phyloP scores from a whole-genome alignment of 371 early-diverging fungal genomes.

The Chytridiales sp. region DNA sequence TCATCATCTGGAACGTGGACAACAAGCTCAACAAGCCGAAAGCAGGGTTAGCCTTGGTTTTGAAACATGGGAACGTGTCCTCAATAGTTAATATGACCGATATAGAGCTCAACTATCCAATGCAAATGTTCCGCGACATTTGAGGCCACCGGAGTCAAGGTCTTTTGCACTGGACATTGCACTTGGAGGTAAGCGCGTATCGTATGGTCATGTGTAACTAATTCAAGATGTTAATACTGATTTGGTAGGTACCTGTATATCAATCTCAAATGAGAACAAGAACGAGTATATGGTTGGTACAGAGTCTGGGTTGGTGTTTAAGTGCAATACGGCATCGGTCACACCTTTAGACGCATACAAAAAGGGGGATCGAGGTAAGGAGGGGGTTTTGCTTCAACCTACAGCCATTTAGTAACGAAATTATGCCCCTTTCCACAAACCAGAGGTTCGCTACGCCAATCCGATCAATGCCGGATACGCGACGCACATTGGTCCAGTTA shows the following conservation, averaged over 20 bases:
- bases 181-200: constrained; percentile 22
- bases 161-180: constrained; percentile 14
- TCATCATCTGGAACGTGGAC: constrained; percentile 36
- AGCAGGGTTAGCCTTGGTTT: no score
- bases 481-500: constrained; percentile 41
- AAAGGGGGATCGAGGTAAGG: constrained; percentile 5
- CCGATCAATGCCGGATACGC: constrained; percentile 34
- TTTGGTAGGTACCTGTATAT: constrained; percentile 17
- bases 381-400: background rate
- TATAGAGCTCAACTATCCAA: constrained; percentile 26
- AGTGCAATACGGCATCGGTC: constrained; percentile 25
- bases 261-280: constrained; percentile 28
- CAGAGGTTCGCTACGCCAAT: constrained; percentile 19
- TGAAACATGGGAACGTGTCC: background rate
- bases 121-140: constrained; percentile 29
- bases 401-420: background rate
- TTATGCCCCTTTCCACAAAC: background rate
- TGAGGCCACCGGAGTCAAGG: constrained; percentile 4
- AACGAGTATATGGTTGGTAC: constrained; percentile 35
- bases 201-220: no score
- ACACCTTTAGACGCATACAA: background rate
- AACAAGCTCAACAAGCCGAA: constrained; percentile 25
- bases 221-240: background rate
- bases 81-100: background rate
- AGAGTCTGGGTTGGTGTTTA: constrained; percentile 42